phyloP scores from a whole-genome alignment of 2,329 filamentous ascomycete species.

The Hymenotorrendiella dingleyae region DNA sequence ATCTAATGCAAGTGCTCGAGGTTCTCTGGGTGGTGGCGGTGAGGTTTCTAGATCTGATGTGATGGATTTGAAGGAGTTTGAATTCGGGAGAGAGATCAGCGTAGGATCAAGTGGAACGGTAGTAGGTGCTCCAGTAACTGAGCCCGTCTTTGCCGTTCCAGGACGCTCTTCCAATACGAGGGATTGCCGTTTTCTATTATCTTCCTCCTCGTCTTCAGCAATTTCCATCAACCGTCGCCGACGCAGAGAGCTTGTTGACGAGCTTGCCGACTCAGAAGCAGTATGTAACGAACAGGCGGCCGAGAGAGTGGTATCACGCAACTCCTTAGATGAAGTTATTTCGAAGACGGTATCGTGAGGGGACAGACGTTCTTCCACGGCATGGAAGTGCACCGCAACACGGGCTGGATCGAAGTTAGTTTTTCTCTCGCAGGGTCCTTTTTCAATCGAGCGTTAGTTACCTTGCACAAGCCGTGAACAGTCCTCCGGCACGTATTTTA shows the following conservation, averaged over 20 bases:
- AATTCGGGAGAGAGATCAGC: conserved; percentile 13
- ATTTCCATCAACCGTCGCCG: conserved; percentile 82
- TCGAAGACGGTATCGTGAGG: conserved; percentile 83
- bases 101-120: conserved; percentile 10
- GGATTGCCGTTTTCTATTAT: conserved; percentile 53
- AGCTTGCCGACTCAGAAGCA: conserved; percentile 78
- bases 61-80: conserved; percentile 9
- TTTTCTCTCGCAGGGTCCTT: background rate
- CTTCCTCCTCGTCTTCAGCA: conserved; percentile 75
- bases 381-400: conserved; percentile 66
- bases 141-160: conserved; percentile 22
- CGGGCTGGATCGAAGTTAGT: conserved; percentile 54
- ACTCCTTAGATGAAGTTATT: conserved; percentile 66
- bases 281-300: conserved; percentile 86
- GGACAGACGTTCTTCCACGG: conserved; percentile 65
- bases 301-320: conserved; percentile 83
- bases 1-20: no score
- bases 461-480: conserved; percentile 91
- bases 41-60: conserved; percentile 9
- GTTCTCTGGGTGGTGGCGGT: conserved; percentile 20
- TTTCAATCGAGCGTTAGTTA: conserved; percentile 37
- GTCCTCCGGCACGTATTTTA: conserved; percentile 88
- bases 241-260: conserved; percentile 74
- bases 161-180: conserved; percentile 41
- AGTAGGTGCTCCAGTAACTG: conserved; percentile 12